phyloP scores from a whole-genome alignment of 495 filamentous ascomycete species.

The Aspergillus steynii region DNA sequence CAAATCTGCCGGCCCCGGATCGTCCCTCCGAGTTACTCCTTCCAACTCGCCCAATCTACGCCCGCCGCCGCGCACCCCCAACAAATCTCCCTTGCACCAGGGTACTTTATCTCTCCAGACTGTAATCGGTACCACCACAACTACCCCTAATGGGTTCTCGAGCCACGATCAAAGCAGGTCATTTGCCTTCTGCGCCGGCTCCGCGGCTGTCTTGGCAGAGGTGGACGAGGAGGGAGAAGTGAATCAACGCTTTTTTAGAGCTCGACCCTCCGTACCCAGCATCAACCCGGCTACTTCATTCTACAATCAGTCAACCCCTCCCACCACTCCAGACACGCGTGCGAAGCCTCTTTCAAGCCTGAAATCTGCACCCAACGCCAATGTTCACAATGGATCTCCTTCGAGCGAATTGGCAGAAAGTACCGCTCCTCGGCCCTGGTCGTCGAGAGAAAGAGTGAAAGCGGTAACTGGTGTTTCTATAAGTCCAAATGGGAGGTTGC shows the following conservation, averaged over 20 bases:
- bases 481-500: slow-evolving; percentile 82
- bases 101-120: slow-evolving; percentile 69
- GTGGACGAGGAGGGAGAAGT: slow-evolving; percentile 70
- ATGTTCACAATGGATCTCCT: slow-evolving; percentile 36
- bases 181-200: slow-evolving; percentile 91
- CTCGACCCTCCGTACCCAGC: slow-evolving; percentile 74
- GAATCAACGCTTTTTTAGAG: slow-evolving; percentile 86
- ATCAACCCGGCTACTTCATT: slow-evolving; percentile 56
- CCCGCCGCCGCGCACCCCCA: slow-evolving; percentile 61
- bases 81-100: slow-evolving; percentile 50
- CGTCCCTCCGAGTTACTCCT: slow-evolving; percentile 71
- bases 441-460: slow-evolving; percentile 85
- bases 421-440: slow-evolving; percentile 69
- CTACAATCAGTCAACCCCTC: slow-evolving; percentile 63
- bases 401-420: slow-evolving; percentile 57
- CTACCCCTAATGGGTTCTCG: slow-evolving; percentile 84
- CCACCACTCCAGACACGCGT: slow-evolving; percentile 45
- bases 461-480: slow-evolving; percentile 94
- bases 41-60: slow-evolving; percentile 73
- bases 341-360: slow-evolving; percentile 33
- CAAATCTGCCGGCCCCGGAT: slow-evolving; percentile 35
- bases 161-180: slow-evolving; percentile 64
- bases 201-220: slow-evolving; percentile 86
- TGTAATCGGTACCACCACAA: slow-evolving; percentile 87
- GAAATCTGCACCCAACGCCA: slow-evolving; percentile 31